Evolutionary conservation across 2,329 filamentous ascomycete genomes (phyloP).

Genomic region (Acrocalymma vagum): DNA sequence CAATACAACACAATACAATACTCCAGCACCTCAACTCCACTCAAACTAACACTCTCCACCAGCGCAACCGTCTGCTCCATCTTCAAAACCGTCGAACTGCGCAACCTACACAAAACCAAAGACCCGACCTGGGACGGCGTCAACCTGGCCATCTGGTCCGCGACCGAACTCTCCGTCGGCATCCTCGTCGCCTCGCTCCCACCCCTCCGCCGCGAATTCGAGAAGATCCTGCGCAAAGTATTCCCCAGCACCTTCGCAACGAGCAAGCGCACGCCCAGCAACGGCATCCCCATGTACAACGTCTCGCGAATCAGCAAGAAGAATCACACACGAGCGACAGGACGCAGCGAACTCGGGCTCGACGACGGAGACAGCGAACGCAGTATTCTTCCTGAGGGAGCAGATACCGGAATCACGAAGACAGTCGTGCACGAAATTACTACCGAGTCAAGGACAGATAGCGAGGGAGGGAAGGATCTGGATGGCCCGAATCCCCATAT

Average conservation of each 20-base stretch:
- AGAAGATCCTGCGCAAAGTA: slow-evolving; percentile 24
- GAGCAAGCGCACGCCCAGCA: slow-evolving; percentile 10
- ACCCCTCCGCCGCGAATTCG: slow-evolving; percentile 35
- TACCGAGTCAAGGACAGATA: slow-evolving; percentile 11
- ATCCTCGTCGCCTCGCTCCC: slow-evolving; percentile 33
- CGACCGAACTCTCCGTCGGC: slow-evolving; percentile 31
- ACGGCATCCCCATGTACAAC: slow-evolving; percentile 27
- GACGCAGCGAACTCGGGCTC: slow-evolving; percentile 7
- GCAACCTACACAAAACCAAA: slow-evolving; percentile 23
- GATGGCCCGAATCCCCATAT: too few relatives aligned
- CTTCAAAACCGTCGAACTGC: slow-evolving; percentile 34
- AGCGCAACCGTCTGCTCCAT: slow-evolving; percentile 32
- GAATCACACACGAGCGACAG: slow-evolving; percentile 13
- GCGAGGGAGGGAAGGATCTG: too few relatives aligned
- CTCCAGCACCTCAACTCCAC: too few relatives aligned
- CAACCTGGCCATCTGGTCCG: slow-evolving; percentile 31
- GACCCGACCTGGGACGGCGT: slow-evolving; percentile 36
- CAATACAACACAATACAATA: too few relatives aligned
- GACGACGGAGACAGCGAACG: slow-evolving; percentile 31
- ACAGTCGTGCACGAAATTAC: slow-evolving; percentile 31
- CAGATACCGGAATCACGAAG: slow-evolving; percentile 22
- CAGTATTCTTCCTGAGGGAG: slow-evolving; percentile 21
- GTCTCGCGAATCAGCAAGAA: slow-evolving; percentile 23
- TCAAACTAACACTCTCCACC: slow-evolving; percentile 4
- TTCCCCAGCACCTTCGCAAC: slow-evolving; percentile 22